Base-by-base conservation (phyloP, 2,329 filamentous ascomycete species). In the Fonsecaea pugnacius region DNA sequence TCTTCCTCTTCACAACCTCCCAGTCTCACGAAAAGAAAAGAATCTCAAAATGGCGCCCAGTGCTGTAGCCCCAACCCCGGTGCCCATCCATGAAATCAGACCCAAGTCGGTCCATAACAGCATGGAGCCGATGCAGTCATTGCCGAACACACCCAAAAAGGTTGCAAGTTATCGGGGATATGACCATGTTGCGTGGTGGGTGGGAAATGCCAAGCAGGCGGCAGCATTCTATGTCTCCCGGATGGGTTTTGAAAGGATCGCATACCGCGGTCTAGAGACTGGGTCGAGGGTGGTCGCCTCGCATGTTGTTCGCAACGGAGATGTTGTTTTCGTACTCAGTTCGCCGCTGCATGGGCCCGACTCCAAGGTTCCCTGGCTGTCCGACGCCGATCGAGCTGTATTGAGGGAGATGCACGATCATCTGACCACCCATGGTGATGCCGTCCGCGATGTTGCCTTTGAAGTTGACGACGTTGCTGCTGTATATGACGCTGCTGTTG, bases 161-260 rank as follows among this genome's bases (percentile, higher is more conserved):
- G 18, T 69, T 12, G 60, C 58, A 24, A 66, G 48, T 16, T 93
- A 96, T 80, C 86, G 87, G 66, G 92, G 91, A 74, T 97, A 96
- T 77, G 91, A 96, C 79, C 91, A 96, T 78, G 86, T 96, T 62
- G 93, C 92, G 71, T 97, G 93, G 93, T 96, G 92, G 82, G 94
- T 97, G 33, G 92, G 93, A 75, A 98, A 98, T 75, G 93, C 94
- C 72, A 97, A 97, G 80, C 93, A 97, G 82, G 91, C 92, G 2
- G 93, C 93, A 43, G 85, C 89, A 14, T 97, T 91, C 80, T 97
- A 96, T 80, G 89, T 89, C 70, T 89, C 87, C 10, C 90, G 92
- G 70, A 92, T 97, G 82, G 93, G 92, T 62, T 96, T 97, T 81
- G 82, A 86, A 73, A 86, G 86, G 21, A 78, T 96, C 63, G 94